These are phyloP conservation scores for Trichoderma semiorbis DNA, from an alignment of 2,329 filamentous ascomycete species.

Conservation along the genomic window DNA sequence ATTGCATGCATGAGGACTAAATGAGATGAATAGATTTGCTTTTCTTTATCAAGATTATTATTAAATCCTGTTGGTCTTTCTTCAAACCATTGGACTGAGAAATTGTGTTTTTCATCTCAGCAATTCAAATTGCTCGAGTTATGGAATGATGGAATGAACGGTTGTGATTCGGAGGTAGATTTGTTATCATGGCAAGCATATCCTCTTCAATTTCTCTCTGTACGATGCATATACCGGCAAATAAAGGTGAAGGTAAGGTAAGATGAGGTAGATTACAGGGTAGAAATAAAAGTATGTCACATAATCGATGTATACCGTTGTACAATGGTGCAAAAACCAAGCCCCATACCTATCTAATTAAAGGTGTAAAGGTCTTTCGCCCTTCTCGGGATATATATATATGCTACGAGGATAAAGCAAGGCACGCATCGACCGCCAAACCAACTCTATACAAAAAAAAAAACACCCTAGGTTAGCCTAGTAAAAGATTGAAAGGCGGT, in stretches of 20 bases:
- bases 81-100: not conserved
- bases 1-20: not conserved
- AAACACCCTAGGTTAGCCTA: not conserved
- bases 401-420: constrained; percentile 58
- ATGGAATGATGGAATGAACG: not conserved
- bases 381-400: not conserved
- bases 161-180: not conserved
- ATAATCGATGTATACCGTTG: not conserved
- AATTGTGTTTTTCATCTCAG: too few species aligned
- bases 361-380: not conserved
- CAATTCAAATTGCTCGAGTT: not conserved
- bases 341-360: not conserved
- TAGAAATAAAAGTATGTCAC: not conserved
- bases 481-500: not conserved
- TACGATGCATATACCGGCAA: not conserved
- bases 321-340: not conserved
- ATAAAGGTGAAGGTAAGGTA: not conserved
- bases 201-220: not conserved
- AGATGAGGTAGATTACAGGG: not conserved
- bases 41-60: not conserved
- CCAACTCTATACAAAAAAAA: constrained; percentile 57
- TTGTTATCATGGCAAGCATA: not conserved
- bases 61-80: not conserved
- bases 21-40: constrained; percentile 5
- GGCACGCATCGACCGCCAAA: constrained; percentile 79